phyloP scores from a whole-genome alignment of 345 rosid genomes.

The Noccaea caerulescens region DNA sequence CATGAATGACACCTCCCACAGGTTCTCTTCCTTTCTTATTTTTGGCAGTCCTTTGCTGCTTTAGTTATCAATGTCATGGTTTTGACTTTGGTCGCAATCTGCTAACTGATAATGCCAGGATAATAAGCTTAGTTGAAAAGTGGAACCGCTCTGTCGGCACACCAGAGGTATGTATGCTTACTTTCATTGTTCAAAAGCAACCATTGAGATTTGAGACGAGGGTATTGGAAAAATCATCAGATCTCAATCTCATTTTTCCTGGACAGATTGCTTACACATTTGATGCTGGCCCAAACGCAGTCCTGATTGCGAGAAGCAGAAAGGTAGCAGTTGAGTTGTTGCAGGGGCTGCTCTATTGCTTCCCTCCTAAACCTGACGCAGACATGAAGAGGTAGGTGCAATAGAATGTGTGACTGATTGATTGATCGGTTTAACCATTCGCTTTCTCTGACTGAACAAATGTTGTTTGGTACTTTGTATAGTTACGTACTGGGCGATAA shows the following conservation, averaged over 20 bases:
- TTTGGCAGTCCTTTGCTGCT: constrained; percentile 4
- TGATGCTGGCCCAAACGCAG: constrained; percentile 97
- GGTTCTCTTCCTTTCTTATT: constrained; percentile 42
- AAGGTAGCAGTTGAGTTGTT: constrained; percentile 72
- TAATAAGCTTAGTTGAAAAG: constrained; percentile 79
- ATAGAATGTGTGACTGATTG: not conserved
- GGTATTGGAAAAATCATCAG: not conserved
- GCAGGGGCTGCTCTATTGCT: constrained; percentile 76
- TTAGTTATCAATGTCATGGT: constrained; percentile 12
- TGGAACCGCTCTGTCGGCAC: constrained; percentile 77
- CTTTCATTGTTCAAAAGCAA: constrained; percentile 14
- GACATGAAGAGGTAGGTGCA: constrained; percentile 68
- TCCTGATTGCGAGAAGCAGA: constrained; percentile 68
- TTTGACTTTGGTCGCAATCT: not conserved
- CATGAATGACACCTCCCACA: constrained; percentile 98
- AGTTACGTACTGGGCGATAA: constrained; percentile 86
- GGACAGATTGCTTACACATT: constrained; percentile 92
- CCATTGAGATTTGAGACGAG: not conserved
- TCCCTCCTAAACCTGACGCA: constrained; percentile 77
- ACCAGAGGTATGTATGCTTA: constrained; percentile 66
- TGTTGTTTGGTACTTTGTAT: constrained; percentile 3
- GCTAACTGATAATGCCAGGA: constrained; percentile 54
- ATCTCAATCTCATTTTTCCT: not conserved
- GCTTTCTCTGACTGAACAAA: not conserved
- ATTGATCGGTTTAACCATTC: not conserved